phyloP scores from a whole-genome alignment of 306 rosid species.

The Dalbergia oliveri region DNA sequence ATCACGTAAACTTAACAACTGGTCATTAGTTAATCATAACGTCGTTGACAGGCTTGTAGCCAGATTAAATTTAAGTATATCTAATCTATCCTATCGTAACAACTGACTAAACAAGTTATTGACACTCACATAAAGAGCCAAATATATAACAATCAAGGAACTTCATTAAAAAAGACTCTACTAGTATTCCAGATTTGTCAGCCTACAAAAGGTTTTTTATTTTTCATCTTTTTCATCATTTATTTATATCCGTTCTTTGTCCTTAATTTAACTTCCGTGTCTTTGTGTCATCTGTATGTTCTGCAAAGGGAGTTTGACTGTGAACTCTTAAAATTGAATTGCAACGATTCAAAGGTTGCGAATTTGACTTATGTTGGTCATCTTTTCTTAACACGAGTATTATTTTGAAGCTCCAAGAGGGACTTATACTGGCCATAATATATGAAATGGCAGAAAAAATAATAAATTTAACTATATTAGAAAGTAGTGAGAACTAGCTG shows the following conservation, averaged over 20 bases:
- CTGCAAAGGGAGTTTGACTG: too few relatives aligned
- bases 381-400: too few relatives aligned
- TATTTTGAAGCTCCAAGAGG: too few relatives aligned
- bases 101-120: background rate
- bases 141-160: background rate
- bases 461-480: background rate
- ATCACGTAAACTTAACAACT: slow-evolving; percentile 20
- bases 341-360: too few relatives aligned
- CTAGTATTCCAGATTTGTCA: background rate
- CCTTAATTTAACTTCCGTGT: background rate
- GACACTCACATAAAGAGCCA: background rate
- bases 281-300: background rate
- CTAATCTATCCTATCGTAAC: background rate
- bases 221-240: background rate
- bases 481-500: background rate
- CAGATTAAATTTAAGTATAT: background rate
- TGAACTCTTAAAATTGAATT: too few relatives aligned
- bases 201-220: background rate
- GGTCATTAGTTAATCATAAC: slow-evolving; percentile 19
- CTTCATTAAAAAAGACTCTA: background rate
- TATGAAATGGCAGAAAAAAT: background rate
- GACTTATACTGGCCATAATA: too few relatives aligned
- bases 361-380: too few relatives aligned
- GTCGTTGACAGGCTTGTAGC: slow-evolving; percentile 1
- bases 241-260: background rate